These are phyloP conservation scores for Alnus rubra DNA, from an alignment of 306 rosid species.

Conservation along the genomic window DNA sequence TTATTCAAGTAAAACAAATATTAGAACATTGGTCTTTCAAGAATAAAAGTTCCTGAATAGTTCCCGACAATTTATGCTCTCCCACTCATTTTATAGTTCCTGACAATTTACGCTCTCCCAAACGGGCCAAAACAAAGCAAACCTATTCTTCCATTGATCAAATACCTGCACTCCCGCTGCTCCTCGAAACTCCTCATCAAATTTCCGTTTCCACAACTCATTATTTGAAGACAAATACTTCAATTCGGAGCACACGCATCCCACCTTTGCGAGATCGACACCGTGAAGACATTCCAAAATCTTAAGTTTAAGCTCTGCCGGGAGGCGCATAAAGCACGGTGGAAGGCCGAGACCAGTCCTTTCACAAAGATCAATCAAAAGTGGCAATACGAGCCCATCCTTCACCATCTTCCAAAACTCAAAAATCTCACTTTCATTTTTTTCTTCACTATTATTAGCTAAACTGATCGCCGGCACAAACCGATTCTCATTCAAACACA, in stretches of 20 bases:
- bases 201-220: conserved; percentile 72
- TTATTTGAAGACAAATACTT: conserved; percentile 37
- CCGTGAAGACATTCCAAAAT: conserved; percentile 63
- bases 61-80: too few species aligned
- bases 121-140: conserved; percentile 21
- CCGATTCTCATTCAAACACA: conserved; percentile 49
- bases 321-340: conserved; percentile 67
- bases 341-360: conserved; percentile 63
- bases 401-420: conserved; percentile 77
- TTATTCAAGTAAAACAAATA: too few species aligned
- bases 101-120: too few species aligned
- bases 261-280: conserved; percentile 57
- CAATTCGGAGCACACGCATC: conserved; percentile 56
- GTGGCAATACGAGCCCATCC: conserved; percentile 73
- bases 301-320: conserved; percentile 60
- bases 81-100: too few species aligned
- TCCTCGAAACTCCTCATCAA: conserved; percentile 40
- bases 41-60: too few species aligned
- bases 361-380: conserved; percentile 72
- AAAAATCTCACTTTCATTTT: conserved; percentile 37
- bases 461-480: conserved; percentile 38
- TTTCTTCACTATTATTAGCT: conserved; percentile 23
- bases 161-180: neutral
- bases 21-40: too few species aligned
- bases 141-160: conserved; percentile 42